These are phyloP conservation scores for Aspergillus neotritici DNA, from an alignment of 2,329 filamentous ascomycete species.

Conservation along the genomic window DNA sequence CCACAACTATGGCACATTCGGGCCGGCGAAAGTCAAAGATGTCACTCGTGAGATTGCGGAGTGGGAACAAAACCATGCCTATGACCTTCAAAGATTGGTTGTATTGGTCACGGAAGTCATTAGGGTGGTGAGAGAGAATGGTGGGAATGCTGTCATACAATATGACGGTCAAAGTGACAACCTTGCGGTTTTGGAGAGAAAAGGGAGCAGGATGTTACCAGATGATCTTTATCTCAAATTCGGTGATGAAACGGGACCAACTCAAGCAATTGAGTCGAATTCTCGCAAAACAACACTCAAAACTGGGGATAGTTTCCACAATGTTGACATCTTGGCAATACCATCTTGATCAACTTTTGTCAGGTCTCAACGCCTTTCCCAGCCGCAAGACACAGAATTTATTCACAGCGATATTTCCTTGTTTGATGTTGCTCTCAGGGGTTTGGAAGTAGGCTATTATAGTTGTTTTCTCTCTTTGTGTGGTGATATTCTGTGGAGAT, in stretches of 20 bases:
- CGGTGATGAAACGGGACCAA: neutral
- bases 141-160: conserved; percentile 20
- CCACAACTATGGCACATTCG: conserved; percentile 36
- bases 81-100: conserved; percentile 27
- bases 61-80: conserved; percentile 36
- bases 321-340: conserved; percentile 4
- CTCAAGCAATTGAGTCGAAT: neutral
- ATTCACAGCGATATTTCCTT: conserved; percentile 1
- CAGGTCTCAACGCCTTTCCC: neutral
- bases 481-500: too few relatives aligned
- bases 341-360: conserved; percentile 1
- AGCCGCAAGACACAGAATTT: neutral
- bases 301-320: conserved; percentile 6
- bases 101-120: conserved; percentile 31
- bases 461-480: neutral
- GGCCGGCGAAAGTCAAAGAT: conserved; percentile 31
- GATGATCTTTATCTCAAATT: conserved; percentile 28
- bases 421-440: conserved; percentile 2
- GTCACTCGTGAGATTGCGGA: conserved; percentile 24
- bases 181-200: conserved; percentile 20
- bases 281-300: conserved; percentile 4
- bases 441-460: neutral
- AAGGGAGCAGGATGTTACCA: conserved; percentile 22
- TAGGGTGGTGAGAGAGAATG: conserved; percentile 20
- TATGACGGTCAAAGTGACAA: conserved; percentile 19